Conservation (phyloP, 1,284 basidiomycete species). For the Boletus coffeatus region DNA sequence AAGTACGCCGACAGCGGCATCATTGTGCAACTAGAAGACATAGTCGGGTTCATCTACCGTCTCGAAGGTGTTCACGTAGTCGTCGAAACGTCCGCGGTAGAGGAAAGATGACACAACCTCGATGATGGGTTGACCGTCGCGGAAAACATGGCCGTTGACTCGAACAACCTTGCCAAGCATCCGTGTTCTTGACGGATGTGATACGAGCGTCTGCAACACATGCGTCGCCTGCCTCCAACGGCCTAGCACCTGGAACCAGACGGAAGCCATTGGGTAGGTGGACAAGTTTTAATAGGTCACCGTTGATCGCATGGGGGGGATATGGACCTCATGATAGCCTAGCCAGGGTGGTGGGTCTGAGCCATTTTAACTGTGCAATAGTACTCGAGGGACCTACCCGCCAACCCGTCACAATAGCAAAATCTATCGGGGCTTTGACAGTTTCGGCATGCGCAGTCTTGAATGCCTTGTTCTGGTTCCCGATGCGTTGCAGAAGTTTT, state of each 20-base stretch:
- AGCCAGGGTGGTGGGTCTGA: constrained; percentile 11
- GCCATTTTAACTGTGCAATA: constrained; percentile 11
- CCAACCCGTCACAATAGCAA: constrained; percentile 98
- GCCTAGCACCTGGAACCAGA: constrained; percentile 71
- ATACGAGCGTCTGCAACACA: constrained; percentile 90
- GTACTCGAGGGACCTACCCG: constrained; percentile 51
- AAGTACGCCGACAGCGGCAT: constrained; percentile 85
- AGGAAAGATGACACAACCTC: constrained; percentile 95
- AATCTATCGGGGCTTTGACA: constrained; percentile 94
- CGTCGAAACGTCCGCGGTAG: constrained; percentile 91
- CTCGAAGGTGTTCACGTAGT: constrained; percentile 96
- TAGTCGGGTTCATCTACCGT: constrained; percentile 87
- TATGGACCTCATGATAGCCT: constrained; percentile 97
- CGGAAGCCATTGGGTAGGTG: constrained; percentile 97
- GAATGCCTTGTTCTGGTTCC: constrained; percentile 90
- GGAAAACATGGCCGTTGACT: constrained; percentile 83
- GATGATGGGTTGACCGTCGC: constrained; percentile 76
- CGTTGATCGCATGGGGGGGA: constrained; percentile 81
- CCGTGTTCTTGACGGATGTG: constrained; percentile 85
- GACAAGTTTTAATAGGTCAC: constrained; percentile 92
- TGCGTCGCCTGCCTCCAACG: constrained; percentile 81
- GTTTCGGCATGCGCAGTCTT: constrained; percentile 67
- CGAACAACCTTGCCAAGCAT: constrained; percentile 91
- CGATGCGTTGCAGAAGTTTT: constrained; percentile 89
- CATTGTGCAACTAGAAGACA: constrained; percentile 68